These are phyloP conservation scores for Mesembryanthemum crystallinum DNA, from an alignment of 148 eudicot species.

Conservation along the genomic window DNA sequence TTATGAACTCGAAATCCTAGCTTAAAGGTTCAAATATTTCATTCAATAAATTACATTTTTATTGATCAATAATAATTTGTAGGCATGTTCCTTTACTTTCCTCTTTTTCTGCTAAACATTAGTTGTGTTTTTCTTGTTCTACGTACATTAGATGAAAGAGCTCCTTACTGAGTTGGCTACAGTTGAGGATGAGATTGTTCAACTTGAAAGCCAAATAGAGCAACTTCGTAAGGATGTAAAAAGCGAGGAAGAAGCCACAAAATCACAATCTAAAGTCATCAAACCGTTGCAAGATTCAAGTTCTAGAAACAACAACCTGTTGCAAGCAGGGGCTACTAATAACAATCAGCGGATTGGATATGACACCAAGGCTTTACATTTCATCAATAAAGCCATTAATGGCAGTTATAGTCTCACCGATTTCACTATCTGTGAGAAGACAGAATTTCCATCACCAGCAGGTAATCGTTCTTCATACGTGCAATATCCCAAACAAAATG, in stretches of 20 bases:
- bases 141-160: slow-evolving; percentile 49
- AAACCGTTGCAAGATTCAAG: not conserved
- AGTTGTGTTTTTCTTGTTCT: not conserved
- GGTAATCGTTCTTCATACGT: slow-evolving; percentile 30
- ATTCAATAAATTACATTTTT: too few species aligned
- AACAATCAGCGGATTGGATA: slow-evolving; percentile 28
- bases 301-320: not conserved
- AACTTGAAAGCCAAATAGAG: slow-evolving; percentile 66
- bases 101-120: not conserved
- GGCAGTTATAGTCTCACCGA: slow-evolving; percentile 59
- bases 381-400: slow-evolving; percentile 86
- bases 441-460: slow-evolving; percentile 4
- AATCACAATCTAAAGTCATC: slow-evolving; percentile 22
- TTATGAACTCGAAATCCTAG: too few species aligned
- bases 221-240: slow-evolving; percentile 46
- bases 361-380: slow-evolving; percentile 72
- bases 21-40: too few species aligned
- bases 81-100: not conserved
- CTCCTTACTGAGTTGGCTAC: slow-evolving; percentile 58
- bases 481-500: slow-evolving; percentile 23
- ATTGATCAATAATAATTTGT: too few species aligned
- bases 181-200: slow-evolving; percentile 70
- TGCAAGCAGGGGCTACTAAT: not conserved
- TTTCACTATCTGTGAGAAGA: slow-evolving; percentile 43
- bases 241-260: slow-evolving; percentile 50